These are phyloP conservation scores for Dovyalis caffra DNA, from an alignment of 345 rosid species.

Conservation along the genomic window DNA sequence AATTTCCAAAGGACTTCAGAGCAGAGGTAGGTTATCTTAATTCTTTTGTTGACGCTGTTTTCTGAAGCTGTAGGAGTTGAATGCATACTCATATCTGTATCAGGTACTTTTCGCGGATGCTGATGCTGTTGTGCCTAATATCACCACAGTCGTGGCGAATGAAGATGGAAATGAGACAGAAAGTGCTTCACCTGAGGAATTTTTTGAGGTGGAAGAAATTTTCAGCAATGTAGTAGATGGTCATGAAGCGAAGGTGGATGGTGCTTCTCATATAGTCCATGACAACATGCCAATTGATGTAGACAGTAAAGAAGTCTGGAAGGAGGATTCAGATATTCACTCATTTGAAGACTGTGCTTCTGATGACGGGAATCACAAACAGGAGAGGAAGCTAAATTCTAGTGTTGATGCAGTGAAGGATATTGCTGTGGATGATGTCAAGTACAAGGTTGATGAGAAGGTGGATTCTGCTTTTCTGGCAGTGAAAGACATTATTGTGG, in stretches of 20 bases:
- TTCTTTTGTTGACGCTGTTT: constrained; percentile 25
- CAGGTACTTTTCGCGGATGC: constrained; percentile 91
- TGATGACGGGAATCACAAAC: constrained; percentile 58
- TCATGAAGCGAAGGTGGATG: constrained; percentile 56
- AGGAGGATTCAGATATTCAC: constrained; percentile 59
- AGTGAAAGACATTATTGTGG: constrained; percentile 86
- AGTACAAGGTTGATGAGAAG: constrained; percentile 53
- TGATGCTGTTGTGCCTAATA: constrained; percentile 60
- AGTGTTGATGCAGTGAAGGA: constrained; percentile 73
- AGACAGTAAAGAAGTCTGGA: constrained; percentile 59
- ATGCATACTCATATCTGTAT: constrained; percentile 61
- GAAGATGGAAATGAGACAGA: constrained; percentile 71
- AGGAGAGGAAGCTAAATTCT: constrained; percentile 44
- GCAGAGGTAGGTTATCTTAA: constrained; percentile 74
- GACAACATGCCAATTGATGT: constrained; percentile 34
- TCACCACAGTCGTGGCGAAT: constrained; percentile 40
- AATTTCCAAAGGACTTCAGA: constrained; percentile 67
- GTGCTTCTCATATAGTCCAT: constrained; percentile 31
- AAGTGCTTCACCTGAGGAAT: constrained; percentile 83
- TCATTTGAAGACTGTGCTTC: constrained; percentile 71
- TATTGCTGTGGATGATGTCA: constrained; percentile 90
- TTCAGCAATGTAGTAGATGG: constrained; percentile 69
- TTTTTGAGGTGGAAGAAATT: constrained; percentile 96
- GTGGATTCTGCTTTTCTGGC: constrained; percentile 47
- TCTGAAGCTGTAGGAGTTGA: constrained; percentile 57